Evolutionary conservation across 164 flowering plant genomes (phyloP).

Genomic region (Saururus chinensis): DNA sequence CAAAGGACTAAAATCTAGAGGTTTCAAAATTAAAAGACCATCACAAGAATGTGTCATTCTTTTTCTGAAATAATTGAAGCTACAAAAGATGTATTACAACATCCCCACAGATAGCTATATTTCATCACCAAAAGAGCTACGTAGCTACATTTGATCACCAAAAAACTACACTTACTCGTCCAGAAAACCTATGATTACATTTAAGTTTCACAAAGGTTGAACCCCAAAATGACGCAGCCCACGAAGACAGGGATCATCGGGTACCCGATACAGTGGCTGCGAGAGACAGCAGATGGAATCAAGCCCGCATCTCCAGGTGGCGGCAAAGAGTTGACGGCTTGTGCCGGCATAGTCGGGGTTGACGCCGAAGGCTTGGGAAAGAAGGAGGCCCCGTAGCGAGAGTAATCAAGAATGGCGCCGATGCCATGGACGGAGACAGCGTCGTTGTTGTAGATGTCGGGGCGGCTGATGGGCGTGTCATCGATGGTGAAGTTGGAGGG

Average conservation of each 20-base stretch:
- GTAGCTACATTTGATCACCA: no score
- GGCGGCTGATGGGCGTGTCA: constrained; percentile 8
- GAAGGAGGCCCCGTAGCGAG: constrained; percentile 2
- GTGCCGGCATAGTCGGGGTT: background rate
- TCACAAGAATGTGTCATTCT: no score
- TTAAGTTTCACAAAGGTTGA: no score
- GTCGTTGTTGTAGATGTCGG: constrained; percentile 13
- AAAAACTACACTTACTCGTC: background rate
- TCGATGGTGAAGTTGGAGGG: constrained; percentile 12
- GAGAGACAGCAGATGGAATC: no score
- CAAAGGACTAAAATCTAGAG: no score
- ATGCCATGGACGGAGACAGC: constrained; percentile 16
- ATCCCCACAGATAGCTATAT: no score
- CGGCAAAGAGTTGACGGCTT: background rate
- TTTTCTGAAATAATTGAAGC: no score
- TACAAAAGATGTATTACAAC: no score
- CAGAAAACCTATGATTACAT: no score
- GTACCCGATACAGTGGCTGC: background rate
- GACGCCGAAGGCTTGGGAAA: background rate
- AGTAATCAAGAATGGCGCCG: constrained; percentile 9
- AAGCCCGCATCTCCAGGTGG: background rate
- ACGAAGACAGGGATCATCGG: background rate
- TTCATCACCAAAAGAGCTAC: no score
- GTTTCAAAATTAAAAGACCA: no score
- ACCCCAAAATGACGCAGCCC: background rate